These are phyloP conservation scores for Pinus albicaulis DNA, from an alignment of 75 land plant genomes.

Conservation along the genomic window DNA sequence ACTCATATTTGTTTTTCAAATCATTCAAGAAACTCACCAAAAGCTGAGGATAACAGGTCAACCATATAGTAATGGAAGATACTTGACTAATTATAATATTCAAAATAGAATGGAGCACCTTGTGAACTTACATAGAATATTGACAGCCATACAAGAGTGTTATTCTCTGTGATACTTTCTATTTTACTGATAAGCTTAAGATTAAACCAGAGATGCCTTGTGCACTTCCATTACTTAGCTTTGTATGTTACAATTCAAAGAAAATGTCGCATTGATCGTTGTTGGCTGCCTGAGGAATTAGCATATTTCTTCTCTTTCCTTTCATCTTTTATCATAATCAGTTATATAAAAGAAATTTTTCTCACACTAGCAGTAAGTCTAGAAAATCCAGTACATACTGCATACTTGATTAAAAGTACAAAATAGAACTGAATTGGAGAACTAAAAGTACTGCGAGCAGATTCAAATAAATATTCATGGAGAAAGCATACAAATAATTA, in stretches of 20 bases:
- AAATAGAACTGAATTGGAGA: neutral
- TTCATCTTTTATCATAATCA: neutral
- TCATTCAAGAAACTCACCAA: neutral
- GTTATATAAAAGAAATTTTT: neutral
- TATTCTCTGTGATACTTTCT: neutral
- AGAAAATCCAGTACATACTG: neutral
- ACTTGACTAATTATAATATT: neutral
- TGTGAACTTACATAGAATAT: neutral
- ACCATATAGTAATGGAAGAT: neutral
- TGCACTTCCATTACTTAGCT: neutral
- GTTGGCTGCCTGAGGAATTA: neutral
- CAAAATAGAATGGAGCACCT: neutral
- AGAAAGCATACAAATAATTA: neutral
- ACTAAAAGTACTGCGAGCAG: neutral
- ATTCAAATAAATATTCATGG: neutral
- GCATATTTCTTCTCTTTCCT: neutral
- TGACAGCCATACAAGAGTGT: neutral
- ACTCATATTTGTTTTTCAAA: neutral
- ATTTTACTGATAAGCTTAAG: neutral
- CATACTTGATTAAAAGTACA: neutral
- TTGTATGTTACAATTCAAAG: neutral
- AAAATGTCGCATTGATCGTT: neutral
- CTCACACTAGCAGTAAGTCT: neutral
- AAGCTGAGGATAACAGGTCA: neutral
- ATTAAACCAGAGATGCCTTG: neutral